Evolutionary conservation across 345 rosid species (phyloP).

Genomic region (Bruguiera sexangula): DNA sequence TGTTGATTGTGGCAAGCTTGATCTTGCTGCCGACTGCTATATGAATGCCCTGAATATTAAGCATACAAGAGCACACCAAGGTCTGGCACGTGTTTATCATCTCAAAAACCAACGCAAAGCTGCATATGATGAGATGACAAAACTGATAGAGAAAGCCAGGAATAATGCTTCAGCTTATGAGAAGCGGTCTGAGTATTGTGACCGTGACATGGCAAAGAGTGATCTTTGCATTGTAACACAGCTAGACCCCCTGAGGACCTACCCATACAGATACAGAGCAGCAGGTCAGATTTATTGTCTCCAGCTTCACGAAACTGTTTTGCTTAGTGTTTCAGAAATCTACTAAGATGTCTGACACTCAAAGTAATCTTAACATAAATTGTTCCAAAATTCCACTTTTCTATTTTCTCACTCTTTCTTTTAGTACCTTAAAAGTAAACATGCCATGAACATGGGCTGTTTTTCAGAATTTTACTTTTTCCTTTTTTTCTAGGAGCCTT

Average conservation of each 20-base stretch:
- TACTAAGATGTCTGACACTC: no score
- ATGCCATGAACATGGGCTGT: no score
- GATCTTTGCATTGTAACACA: slow-evolving; percentile 78
- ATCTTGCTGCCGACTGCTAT: slow-evolving; percentile 85
- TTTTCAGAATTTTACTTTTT: no score
- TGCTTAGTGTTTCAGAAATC: no score
- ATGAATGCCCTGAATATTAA: slow-evolving; percentile 85
- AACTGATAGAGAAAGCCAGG: slow-evolving; percentile 82
- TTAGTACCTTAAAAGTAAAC: no score
- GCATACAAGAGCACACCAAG: slow-evolving; percentile 98
- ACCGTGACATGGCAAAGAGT: slow-evolving; percentile 80
- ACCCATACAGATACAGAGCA: slow-evolving; percentile 96
- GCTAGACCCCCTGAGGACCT: slow-evolving; percentile 91
- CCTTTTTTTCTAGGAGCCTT: no score
- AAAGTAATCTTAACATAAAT: no score
- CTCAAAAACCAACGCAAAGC: slow-evolving; percentile 76
- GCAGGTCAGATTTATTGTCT: slow-evolving; percentile 48
- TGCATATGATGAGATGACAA: slow-evolving; percentile 97
- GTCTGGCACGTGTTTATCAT: slow-evolving; percentile 87
- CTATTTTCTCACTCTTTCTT: no score
- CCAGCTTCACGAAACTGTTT: no score
- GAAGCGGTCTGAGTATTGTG: slow-evolving; percentile 96
- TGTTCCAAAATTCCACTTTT: no score
- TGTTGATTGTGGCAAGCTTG: slow-evolving; percentile 87
- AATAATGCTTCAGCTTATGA: slow-evolving; percentile 90